Conservation (phyloP, 805 yeast genomes). For the Torulaspora microellipsoides region DNA sequence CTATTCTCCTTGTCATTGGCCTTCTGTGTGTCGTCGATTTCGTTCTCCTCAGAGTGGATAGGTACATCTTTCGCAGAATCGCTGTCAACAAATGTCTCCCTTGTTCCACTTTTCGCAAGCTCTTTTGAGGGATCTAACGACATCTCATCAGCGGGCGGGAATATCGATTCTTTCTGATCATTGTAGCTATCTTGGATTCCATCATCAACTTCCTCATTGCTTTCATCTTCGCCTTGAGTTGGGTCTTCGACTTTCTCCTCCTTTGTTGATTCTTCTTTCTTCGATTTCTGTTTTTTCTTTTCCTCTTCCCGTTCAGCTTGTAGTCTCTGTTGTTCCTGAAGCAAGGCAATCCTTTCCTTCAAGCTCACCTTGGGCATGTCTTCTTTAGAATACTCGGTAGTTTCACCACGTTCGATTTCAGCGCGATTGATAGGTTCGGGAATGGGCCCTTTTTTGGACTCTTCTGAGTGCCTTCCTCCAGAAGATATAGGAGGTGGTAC, state of each 20-base stretch:
- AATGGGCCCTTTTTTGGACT: conserved; percentile 15
- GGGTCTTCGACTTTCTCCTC: not conserved
- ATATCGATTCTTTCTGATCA: no score
- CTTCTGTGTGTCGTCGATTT: no score
- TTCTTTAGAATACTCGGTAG: conserved; percentile 40
- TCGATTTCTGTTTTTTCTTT: conserved; percentile 51
- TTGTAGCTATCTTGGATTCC: no score
- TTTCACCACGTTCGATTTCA: conserved; percentile 15
- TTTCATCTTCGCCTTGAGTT: not conserved
- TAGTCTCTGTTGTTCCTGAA: conserved; percentile 76
- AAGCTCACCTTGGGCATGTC: conserved; percentile 74
- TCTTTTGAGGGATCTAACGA: not conserved
- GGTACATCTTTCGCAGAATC: no score
- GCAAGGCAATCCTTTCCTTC: conserved; percentile 78
- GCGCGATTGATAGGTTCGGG: conserved; percentile 21
- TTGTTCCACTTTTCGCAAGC: conserved; percentile 1
- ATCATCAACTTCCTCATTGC: not conserved
- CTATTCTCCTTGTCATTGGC: not conserved
- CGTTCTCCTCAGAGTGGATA: no score
- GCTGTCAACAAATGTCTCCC: no score
- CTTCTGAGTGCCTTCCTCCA: conserved; percentile 7
- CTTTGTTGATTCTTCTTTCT: conserved; percentile 8
- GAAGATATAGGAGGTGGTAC: conserved; percentile 37
- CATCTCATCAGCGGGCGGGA: no score
- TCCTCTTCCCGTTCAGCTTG: conserved; percentile 71